Evolutionary conservation across 2,329 filamentous ascomycete species (phyloP), one percentile per base, ranked within the genome.

Genomic region (Trichoderma atrobrunneum): DNA sequence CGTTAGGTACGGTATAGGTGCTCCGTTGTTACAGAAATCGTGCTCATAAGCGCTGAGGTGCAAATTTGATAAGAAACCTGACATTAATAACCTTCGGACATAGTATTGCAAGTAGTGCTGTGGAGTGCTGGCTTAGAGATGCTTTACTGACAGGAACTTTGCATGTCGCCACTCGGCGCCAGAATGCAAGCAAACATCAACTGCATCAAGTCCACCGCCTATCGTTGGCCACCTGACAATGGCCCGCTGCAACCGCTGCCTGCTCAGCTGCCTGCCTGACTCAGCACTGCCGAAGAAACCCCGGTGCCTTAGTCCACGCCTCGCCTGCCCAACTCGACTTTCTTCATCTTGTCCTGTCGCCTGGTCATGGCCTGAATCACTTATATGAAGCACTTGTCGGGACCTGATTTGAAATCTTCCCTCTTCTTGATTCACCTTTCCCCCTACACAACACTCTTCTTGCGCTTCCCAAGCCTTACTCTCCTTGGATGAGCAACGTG

Each of bases 341-440:
- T 59, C 61, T 72, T 64, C 57, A 59, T 61, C 36, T 39, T 43
- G 43, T 69, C 60, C 63, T 24, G 67, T 63, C 62, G 72, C 30
- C 63, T 56, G 30, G 66, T 72, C 72, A 74, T 71, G 72, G 66
- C 54, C 65, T 65, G 64, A 71, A 73, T 65, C 70, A 72, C 68
- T 69, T 61, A 34, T 14, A 62, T 63, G 28, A 28, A 39, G 57
- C 43, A 34, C 21, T 61, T 64, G 66, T 63, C 67, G 24, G 61
- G 43, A 39, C 34, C 32, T 67, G 61, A 54, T 59, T 66, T 26
- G 32, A 12, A 69, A 10, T 10, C 68, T 11, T 34, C 14, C 32
- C 32, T 36, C 43, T 62, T 12, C 32, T 48, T 26, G 24, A 39
- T 63, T 72, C 63, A 30, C 63, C 32, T 43, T n/a, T 26, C 39